A percentile compares a stretch with the other conserved stretches of the same genome.
Evolutionary conservation across 1,139 yeast genomes (phyloP).

Genomic region (Geotrichum reessii): DNA sequence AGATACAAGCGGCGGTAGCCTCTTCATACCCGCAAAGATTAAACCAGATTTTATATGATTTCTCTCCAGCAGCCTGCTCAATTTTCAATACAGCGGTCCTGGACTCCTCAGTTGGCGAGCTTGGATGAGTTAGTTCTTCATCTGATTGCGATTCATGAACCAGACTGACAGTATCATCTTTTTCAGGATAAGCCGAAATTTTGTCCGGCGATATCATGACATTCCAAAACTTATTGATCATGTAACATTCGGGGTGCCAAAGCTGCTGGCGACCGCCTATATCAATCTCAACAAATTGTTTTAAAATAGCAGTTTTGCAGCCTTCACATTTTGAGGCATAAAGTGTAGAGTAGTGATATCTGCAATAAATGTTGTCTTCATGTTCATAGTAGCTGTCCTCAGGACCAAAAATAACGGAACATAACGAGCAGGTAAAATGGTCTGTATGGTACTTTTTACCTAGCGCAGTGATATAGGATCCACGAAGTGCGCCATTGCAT

Average conservation of each 20-base stretch:
- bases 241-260: slow-evolving; percentile 99
- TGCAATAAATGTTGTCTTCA: slow-evolving; percentile 77
- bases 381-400: slow-evolving; percentile 93
- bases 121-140: background rate
- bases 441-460: slow-evolving; percentile 91
- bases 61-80: slow-evolving; percentile 58
- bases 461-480: slow-evolving; percentile 90
- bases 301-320: slow-evolving; percentile 82
- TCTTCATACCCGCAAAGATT: slow-evolving; percentile 87
- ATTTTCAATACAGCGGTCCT: slow-evolving; percentile 44
- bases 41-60: slow-evolving; percentile 80
- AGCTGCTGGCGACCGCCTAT: slow-evolving; percentile 90
- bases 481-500: slow-evolving; percentile 81
- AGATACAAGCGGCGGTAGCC: slow-evolving; percentile 80
- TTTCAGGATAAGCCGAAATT: slow-evolving; percentile 5
- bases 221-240: slow-evolving; percentile 96
- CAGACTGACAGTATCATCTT: background rate
- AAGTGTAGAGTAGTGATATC: slow-evolving; percentile 77
- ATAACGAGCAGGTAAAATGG: slow-evolving; percentile 87
- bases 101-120: slow-evolving; percentile 38
- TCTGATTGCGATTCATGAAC: background rate
- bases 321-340: slow-evolving; percentile 93
- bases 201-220: slow-evolving; percentile 39
- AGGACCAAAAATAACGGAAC: slow-evolving; percentile 81
- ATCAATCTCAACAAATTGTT: slow-evolving; percentile 88